Percentiles rank a stretch among this genome's conserved stretches.
Conservation (phyloP, 495 filamentous ascomycete genomes). For the Tuber calosporum region DNA sequence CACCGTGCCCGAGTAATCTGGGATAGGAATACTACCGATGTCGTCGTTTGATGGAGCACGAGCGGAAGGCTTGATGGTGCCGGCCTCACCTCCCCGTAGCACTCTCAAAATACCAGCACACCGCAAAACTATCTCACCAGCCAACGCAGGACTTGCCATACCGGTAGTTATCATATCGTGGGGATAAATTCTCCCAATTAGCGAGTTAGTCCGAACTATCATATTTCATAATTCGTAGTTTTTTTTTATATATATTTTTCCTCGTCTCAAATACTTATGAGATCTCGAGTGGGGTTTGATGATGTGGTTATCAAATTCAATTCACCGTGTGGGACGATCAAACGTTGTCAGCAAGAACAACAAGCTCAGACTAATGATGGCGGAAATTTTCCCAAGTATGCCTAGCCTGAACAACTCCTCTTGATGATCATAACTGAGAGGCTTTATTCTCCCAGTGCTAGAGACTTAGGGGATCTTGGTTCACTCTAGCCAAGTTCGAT, state of each 20-base stretch:
- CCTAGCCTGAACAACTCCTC: not conserved
- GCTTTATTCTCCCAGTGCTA: not conserved
- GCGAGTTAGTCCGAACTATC: not conserved
- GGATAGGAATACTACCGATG: not conserved
- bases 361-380: not conserved
- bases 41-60: not conserved
- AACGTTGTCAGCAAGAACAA: not conserved
- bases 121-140: not conserved
- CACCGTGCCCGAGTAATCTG: not conserved
- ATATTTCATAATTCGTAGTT: not conserved
- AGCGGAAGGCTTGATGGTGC: not conserved
- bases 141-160: not conserved
- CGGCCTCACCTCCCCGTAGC: not conserved
- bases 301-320: too few relatives aligned
- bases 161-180: not conserved
- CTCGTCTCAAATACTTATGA: too few relatives aligned
- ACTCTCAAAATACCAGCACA: not conserved
- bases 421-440: not conserved
- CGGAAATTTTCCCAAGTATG: not conserved
- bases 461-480: not conserved
- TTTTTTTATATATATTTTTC: not conserved
- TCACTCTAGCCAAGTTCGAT: not conserved
- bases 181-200: not conserved
- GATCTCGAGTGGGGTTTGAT: not conserved
- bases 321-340: not conserved